Conservation (phyloP, 345 rosid genomes). For the Geranium brycei region DNA sequence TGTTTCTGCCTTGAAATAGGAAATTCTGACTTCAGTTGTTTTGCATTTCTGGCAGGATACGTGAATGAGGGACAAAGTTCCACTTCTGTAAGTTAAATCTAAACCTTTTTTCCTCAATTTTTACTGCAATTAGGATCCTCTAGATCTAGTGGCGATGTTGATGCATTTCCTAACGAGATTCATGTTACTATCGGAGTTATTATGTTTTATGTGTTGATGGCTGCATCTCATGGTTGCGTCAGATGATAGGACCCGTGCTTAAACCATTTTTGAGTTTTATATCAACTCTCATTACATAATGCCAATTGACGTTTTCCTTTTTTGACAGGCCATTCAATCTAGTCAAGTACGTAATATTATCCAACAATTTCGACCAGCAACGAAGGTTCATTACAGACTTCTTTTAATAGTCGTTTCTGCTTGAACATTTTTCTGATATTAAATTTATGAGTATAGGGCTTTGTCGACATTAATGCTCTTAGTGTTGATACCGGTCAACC, state of each 20-base stretch:
- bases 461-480: not conserved
- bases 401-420: not conserved
- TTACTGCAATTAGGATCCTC: not conserved
- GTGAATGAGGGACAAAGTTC: not conserved
- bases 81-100: not conserved
- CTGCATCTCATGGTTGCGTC: not conserved
- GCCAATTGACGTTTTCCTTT: not conserved
- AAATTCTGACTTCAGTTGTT: not conserved
- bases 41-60: not conserved
- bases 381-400: not conserved
- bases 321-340: not conserved
- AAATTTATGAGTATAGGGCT: not conserved
- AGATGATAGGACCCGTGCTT: not conserved
- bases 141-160: not conserved
- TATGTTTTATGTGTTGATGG: conserved; percentile 5
- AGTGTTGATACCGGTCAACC: not conserved
- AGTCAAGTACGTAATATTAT: not conserved
- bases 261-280: not conserved
- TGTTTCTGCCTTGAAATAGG: not conserved
- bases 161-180: conserved; percentile 1
- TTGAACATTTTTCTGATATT: not conserved
- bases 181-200: conserved; percentile 11
- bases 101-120: not conserved
- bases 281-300: not conserved
- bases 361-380: not conserved